Evolutionary conservation across 164 flowering plant genomes (phyloP).

Genomic region (Vitis riparia): DNA sequence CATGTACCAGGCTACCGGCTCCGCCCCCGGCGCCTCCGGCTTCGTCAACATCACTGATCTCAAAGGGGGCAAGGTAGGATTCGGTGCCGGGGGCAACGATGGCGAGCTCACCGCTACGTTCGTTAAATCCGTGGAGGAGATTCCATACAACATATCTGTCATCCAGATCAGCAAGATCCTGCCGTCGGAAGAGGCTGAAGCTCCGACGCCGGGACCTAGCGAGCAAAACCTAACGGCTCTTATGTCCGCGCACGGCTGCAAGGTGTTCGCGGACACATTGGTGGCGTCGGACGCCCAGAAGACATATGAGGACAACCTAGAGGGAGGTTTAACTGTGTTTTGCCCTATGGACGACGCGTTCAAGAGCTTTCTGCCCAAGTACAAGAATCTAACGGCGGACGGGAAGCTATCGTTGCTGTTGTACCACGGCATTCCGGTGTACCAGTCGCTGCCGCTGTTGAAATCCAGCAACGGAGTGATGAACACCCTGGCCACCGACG

Average conservation of each 20-base stretch:
- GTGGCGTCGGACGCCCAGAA: conserved; percentile 33
- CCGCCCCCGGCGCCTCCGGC: conserved; percentile 48
- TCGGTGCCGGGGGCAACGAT: conserved; percentile 28
- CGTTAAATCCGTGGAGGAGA: conserved; percentile 50
- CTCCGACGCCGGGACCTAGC: conserved; percentile 48
- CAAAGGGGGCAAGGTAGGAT: conserved; percentile 49
- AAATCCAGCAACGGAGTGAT: conserved; percentile 47
- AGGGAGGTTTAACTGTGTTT: conserved; percentile 61
- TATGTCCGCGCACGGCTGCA: conserved; percentile 68
- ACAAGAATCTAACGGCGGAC: conserved; percentile 47
- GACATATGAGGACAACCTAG: conserved; percentile 31
- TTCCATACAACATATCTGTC: conserved; percentile 62
- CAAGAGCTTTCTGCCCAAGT: conserved; percentile 49
- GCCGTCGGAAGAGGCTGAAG: conserved; percentile 43
- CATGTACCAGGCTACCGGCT: conserved; percentile 55
- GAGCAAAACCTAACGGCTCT: conserved; percentile 37
- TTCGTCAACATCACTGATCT: conserved; percentile 59
- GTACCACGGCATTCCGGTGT: conserved; percentile 50
- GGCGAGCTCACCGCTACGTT: conserved; percentile 27
- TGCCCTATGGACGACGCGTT: conserved; percentile 59
- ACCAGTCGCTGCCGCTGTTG: conserved; percentile 41
- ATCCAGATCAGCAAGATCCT: conserved; percentile 53
- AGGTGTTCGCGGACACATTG: conserved; percentile 55
- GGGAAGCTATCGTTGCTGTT: conserved; percentile 39
- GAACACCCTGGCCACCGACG: conserved; percentile 75